phyloP scores from a whole-genome alignment of 257 asterid species.

The Nicotiana undulata region DNA sequence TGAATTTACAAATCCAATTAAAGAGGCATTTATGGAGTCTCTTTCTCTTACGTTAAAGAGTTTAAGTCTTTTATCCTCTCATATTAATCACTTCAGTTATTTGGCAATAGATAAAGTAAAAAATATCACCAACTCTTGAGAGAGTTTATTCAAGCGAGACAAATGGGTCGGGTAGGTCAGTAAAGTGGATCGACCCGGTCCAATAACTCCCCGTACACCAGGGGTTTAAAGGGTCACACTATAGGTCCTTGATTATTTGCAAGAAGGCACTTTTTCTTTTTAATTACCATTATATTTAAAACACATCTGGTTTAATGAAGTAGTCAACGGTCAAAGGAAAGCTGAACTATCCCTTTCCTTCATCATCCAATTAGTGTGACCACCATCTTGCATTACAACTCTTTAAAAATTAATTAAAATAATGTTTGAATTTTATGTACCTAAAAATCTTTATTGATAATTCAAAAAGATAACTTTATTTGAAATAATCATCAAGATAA shows the following conservation, averaged over 20 bases:
- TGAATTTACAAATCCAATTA: too few species aligned
- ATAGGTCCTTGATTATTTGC: slow-evolving; percentile 22
- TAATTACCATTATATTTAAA: not conserved
- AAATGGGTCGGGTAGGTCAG: not conserved
- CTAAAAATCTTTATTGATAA: not conserved
- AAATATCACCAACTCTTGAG: not conserved
- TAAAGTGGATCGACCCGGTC: not conserved
- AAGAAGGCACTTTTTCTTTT: not conserved
- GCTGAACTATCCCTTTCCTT: slow-evolving; percentile 28
- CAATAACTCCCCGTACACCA: not conserved
- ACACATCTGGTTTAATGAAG: slow-evolving; percentile 3
- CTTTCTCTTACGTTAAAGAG: not conserved
- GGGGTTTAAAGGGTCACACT: not conserved
- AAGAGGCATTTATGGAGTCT: not conserved
- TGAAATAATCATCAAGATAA: too few species aligned
- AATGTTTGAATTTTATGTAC: not conserved
- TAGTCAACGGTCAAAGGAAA: slow-evolving; percentile 38
- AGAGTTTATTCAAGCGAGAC: not conserved
- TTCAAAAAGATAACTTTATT: too few species aligned
- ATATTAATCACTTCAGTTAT: not conserved
- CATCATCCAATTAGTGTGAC: not conserved
- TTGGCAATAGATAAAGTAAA: not conserved
- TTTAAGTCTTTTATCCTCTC: not conserved
- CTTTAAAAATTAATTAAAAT: not conserved
- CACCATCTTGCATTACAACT: not conserved